A percentile compares a stretch with the other conserved stretches of the same genome.
Conservation (phyloP, 1,139 yeast species). For the Geotrichum macrosporum region DNA sequence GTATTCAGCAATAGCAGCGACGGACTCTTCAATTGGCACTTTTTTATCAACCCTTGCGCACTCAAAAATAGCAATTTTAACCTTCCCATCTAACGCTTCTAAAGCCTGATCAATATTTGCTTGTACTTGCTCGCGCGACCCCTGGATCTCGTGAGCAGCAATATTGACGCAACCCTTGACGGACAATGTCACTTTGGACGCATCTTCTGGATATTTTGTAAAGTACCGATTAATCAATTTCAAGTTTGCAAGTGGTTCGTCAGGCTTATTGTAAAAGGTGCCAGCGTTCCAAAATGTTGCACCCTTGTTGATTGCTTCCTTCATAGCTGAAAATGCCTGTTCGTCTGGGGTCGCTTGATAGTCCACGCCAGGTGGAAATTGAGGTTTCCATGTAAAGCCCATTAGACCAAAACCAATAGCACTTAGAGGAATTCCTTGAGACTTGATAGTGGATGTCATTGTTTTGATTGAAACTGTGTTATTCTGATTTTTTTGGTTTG, state of each 20-base stretch:
- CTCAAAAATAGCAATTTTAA: conserved; percentile 52
- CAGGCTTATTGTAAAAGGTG: conserved; percentile 65
- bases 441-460: too few species aligned
- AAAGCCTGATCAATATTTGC: conserved; percentile 50
- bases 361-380: too few species aligned
- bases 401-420: conserved; percentile 62
- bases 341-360: conserved; percentile 46
- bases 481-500: too few species aligned
- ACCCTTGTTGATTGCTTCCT: conserved; percentile 47
- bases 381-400: conserved; percentile 57
- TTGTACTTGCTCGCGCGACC: conserved; percentile 46
- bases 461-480: too few species aligned
- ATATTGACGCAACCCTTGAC: conserved; percentile 60
- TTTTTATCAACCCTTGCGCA: conserved; percentile 61
- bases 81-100: conserved; percentile 42
- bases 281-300: conserved; percentile 66
- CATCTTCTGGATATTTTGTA: conserved; percentile 50
- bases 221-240: conserved; percentile 55
- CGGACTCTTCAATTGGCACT: conserved; percentile 38
- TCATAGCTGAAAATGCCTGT: conserved; percentile 47
- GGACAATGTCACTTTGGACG: conserved; percentile 52
- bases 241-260: conserved; percentile 47
- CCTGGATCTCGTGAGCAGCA: conserved; percentile 44
- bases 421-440: too few species aligned
- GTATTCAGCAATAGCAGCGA: conserved; percentile 32